Conservation (phyloP, 2,329 filamentous ascomycete genomes). For the Zelopaecilomyces penicillatus region DNA sequence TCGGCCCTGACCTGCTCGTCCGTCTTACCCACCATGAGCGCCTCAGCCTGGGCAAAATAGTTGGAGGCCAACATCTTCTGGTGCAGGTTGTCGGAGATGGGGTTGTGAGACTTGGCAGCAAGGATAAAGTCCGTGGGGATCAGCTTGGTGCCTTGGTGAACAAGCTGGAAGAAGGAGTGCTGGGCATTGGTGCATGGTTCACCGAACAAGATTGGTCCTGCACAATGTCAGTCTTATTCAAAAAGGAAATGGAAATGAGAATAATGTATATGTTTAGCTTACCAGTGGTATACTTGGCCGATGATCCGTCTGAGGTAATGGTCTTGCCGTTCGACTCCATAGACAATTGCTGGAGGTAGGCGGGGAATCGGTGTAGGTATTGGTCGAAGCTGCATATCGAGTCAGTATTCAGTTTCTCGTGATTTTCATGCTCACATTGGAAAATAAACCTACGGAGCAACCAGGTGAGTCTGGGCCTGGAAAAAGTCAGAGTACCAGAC, state of each 20-base stretch:
- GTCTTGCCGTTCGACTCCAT: conserved; percentile 99
- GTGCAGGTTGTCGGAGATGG: conserved; percentile 83
- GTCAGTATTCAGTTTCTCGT: neutral
- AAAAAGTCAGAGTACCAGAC: conserved; percentile 99
- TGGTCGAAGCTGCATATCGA: conserved; percentile 69
- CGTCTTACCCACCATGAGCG: conserved; percentile 85
- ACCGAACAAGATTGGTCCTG: conserved; percentile 82
- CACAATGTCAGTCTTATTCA: conserved; percentile 12
- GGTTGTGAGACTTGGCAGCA: conserved; percentile 94
- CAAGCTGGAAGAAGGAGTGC: conserved; percentile 99
- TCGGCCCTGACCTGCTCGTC: conserved; percentile 71
- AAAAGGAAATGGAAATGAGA: neutral
- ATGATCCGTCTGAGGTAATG: conserved; percentile 77
- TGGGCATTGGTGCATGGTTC: conserved; percentile 98
- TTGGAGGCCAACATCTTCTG: conserved; percentile 94
- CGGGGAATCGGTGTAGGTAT: conserved; percentile 97
- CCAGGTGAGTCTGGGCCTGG: conserved; percentile 92
- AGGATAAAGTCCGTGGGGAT: conserved; percentile 98
- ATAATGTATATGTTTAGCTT: conserved; percentile 9
- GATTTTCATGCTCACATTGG: no score
- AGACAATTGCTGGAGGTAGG: conserved; percentile 96
- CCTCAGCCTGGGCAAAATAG: conserved; percentile 84
- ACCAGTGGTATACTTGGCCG: conserved; percentile 94
- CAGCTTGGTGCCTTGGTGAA: conserved; percentile 98
- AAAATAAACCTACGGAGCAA: conserved; percentile 65